Conservation (phyloP, 2,329 filamentous ascomycete genomes). For the Ophiognomonia clavigignenti-juglandacearum region DNA sequence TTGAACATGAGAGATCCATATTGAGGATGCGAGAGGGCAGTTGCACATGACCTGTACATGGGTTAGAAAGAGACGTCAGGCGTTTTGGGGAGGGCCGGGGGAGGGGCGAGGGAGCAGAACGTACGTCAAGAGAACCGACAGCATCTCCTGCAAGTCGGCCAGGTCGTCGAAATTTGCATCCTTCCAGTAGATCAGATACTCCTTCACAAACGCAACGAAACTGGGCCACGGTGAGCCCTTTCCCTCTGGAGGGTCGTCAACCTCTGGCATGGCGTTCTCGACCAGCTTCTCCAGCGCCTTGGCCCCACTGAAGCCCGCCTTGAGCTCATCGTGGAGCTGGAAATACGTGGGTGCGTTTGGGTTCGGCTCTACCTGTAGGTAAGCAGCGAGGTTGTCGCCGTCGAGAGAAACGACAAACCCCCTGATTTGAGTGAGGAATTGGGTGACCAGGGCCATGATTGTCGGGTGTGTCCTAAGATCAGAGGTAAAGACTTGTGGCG, state of each 20-base stretch:
- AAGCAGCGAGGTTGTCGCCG: conserved; percentile 61
- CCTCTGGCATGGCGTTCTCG: conserved; percentile 58
- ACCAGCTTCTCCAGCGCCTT: conserved; percentile 57
- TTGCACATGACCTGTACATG: conserved; percentile 65
- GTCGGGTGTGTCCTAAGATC: not conserved
- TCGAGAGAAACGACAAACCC: conserved; percentile 58
- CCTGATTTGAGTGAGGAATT: conserved; percentile 64
- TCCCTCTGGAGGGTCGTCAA: conserved; percentile 59
- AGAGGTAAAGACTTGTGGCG: not conserved
- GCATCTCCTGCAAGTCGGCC: conserved; percentile 66
- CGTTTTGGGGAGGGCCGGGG: not conserved
- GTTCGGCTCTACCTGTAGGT: conserved; percentile 71
- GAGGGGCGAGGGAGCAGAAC: conserved; percentile 28
- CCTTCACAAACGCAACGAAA: conserved; percentile 73
- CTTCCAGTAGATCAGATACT: conserved; percentile 76
- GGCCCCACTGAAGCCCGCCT: conserved; percentile 40
- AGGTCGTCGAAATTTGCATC: conserved; percentile 75
- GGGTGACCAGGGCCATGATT: conserved; percentile 57
- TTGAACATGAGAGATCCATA: conserved; percentile 79
- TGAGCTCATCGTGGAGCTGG: conserved; percentile 64
- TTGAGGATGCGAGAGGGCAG: conserved; percentile 72
- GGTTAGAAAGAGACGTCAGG: not conserved
- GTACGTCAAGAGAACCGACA: conserved; percentile 72
- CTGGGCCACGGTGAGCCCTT: conserved; percentile 67
- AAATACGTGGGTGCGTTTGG: conserved; percentile 54